Evolutionary conservation across 495 filamentous ascomycete genomes (phyloP), one percentile per base, ranked within the genome.

Genomic region (Evansstolkia leycettana): DNA sequence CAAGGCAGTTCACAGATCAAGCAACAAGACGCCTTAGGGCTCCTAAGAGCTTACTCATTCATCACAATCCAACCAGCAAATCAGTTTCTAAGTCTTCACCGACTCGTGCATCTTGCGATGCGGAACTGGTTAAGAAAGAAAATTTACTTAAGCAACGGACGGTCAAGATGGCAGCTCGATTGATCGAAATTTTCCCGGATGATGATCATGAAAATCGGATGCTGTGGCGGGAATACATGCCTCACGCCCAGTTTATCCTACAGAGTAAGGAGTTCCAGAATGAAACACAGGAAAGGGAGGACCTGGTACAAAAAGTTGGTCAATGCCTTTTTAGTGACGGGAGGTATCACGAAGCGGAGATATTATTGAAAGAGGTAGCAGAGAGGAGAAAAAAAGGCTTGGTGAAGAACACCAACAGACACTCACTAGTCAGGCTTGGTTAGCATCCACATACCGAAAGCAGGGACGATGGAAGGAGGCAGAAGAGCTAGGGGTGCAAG

Each of bases 381-480:
- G 31, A 23, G 15, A 34, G 34, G 25, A 23, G 15, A 31, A 31
- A 34, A 31, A 45, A 31, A 17, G 5, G 5, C 34, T 45, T 13
- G 34, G 37, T 20, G 17, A 19, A 11, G 38, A 40, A 23, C 28
- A 50, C 27, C 34, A 29, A 19, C 17, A 41, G 12, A 58, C 47
- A 16, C 34, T 61, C 18, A 17, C 5, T 6, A 42, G 24, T 33
- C 41, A 46, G 33, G 24, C 17, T 8, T 28, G 23, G 17, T 37
- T 57, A 28, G 43, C 36, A 9, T 5, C 9, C 5, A 43, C 33
- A 38, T 52, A 46, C 36, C 4, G 2, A 14, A 34, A 41, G 7
- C 46, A 48, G 31, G 49, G 42, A 2, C 42, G 40, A 27, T 55
- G 20, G 37, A 31, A 52, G n/a, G 52, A 49, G 38, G 52, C 57